Conservation (phyloP, 176 grass and related monocot species). For the Alopecurus myosuroides region DNA sequence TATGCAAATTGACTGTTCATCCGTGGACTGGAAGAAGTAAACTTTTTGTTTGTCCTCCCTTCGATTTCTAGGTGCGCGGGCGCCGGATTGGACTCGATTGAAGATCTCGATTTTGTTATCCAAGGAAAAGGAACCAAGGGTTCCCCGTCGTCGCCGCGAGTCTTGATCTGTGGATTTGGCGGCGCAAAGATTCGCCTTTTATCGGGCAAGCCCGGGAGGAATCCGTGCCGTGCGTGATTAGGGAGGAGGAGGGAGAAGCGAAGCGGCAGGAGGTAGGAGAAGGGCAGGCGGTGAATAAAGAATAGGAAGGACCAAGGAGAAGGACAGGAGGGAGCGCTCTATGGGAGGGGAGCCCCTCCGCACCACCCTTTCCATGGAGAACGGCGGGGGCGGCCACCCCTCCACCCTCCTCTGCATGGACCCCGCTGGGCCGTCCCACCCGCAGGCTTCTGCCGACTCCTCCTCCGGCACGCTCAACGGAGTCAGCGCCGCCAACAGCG, state of each 20-base stretch:
- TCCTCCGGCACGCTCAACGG: too few relatives aligned
- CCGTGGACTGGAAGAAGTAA: background rate
- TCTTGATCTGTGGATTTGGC: background rate
- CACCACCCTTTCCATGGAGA: conserved; percentile 62
- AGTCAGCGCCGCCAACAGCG: conserved; percentile 8
- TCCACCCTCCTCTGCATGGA: conserved; percentile 80
- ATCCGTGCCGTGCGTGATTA: background rate
- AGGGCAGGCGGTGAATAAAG: background rate
- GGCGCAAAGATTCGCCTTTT: background rate
- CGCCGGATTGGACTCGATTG: background rate
- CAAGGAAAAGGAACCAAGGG: background rate
- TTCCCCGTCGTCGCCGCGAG: background rate
- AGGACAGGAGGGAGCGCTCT: conserved; percentile 48
- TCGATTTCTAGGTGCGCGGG: conserved; percentile 3
- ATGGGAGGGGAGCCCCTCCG: conserved; percentile 73
- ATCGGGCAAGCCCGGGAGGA: background rate
- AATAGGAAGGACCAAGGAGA: conserved; percentile 46
- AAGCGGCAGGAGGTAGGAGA: background rate
- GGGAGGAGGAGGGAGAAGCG: conserved; percentile 2
- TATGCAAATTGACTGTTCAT: too few relatives aligned
- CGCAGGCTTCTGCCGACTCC: background rate
- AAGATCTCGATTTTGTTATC: conserved; percentile 26
- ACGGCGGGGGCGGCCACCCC: conserved; percentile 25
- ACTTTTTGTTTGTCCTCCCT: background rate
- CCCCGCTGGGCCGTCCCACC: conserved; percentile 18